Base-by-base conservation (phyloP, 139 green algal genomes). In the Auxenochlorella pyrenoidosa region DNA sequence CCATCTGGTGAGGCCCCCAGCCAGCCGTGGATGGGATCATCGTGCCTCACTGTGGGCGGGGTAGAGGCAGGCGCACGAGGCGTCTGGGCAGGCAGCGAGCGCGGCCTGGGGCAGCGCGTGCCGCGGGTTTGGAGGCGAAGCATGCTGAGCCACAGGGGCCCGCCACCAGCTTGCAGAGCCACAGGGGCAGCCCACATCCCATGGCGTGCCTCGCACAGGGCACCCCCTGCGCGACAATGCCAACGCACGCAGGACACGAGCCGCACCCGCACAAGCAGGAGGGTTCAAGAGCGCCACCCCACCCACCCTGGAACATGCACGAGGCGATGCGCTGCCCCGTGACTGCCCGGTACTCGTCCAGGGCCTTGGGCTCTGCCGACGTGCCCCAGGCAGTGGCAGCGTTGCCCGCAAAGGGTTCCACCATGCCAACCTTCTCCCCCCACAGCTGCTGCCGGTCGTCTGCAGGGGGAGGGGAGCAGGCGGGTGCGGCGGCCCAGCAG, bases 371-470 rank as follows among this genome's bases (percentile, higher is more conserved):
- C 73, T 97, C 94, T 26, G 83, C 79, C 5, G 30, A 32, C 24
- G 87, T 95, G 54, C 95, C 95, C 93, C 94, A 97, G 3, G 10
- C 47, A 0, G 95, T 97, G 22, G 95, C 95, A 0, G 88, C 93
- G 82, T 97, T 97, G 59, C 95, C 95, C 1, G 36, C n/a, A 83
- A 97, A 97, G 2, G 85, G 87, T 60, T 72, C 30, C 32, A 82
- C 40, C 79, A 96, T 79, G 13, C 91, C 91, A 38, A 97, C 79
- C 89, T 97, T 97, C 84, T 97, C 94, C 84, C 93, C 90, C 95
- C 95, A 97, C 81, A 97, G 89, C 38, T 86, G 66, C 73, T 89
- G 59, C 19, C 95, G 89, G 78, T 93, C 94, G 32, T 77, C 89
- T 80, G 63, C 43, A 75, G 5, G 30, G 38, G 21, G 38, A 58